Evolutionary conservation across 1,284 basidiomycete genomes (phyloP).

Genomic region (Ustilago esculenta): DNA sequence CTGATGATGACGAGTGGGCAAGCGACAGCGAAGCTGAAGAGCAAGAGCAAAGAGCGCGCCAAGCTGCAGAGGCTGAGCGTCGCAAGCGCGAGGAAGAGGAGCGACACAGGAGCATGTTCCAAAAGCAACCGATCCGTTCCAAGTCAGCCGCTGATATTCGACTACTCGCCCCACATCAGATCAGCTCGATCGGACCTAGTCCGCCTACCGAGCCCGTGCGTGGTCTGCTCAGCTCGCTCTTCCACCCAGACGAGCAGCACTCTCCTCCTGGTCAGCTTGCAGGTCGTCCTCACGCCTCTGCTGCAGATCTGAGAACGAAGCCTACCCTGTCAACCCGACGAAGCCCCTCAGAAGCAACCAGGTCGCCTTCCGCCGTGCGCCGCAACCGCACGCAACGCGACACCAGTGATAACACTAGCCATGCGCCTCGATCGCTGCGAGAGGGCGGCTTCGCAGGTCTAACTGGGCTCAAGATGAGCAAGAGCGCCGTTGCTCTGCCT

Average conservation of each 20-base stretch:
- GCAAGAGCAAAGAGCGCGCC: conserved; percentile 60
- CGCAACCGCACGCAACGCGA: conserved; percentile 35
- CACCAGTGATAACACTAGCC: conserved; percentile 30
- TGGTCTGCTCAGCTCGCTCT: conserved; percentile 62
- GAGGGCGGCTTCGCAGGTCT: conserved; percentile 36
- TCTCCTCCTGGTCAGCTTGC: conserved; percentile 55
- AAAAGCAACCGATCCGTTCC: conserved; percentile 74
- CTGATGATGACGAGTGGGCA: conserved; percentile 62
- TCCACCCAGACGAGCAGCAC: conserved; percentile 62
- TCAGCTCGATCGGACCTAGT: conserved; percentile 22
- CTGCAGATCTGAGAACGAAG: conserved; percentile 50
- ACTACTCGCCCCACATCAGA: conserved; percentile 14
- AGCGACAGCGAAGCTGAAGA: conserved; percentile 66
- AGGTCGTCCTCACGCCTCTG: conserved; percentile 56
- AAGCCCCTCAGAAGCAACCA: conserved; percentile 10
- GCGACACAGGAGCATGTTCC: conserved; percentile 78
- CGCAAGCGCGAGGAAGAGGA: conserved; percentile 73
- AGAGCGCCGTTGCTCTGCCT: conserved; percentile 74
- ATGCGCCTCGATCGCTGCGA: conserved; percentile 23
- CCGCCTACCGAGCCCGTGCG: conserved; percentile 45
- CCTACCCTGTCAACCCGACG: conserved; percentile 18
- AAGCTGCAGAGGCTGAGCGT: conserved; percentile 66
- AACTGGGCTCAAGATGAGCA: conserved; percentile 71
- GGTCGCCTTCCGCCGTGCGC: conserved; percentile 28
- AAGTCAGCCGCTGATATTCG: conserved; percentile 62